Conservation (phyloP, 345 rosid species). For the Syzygium oleosum region DNA sequence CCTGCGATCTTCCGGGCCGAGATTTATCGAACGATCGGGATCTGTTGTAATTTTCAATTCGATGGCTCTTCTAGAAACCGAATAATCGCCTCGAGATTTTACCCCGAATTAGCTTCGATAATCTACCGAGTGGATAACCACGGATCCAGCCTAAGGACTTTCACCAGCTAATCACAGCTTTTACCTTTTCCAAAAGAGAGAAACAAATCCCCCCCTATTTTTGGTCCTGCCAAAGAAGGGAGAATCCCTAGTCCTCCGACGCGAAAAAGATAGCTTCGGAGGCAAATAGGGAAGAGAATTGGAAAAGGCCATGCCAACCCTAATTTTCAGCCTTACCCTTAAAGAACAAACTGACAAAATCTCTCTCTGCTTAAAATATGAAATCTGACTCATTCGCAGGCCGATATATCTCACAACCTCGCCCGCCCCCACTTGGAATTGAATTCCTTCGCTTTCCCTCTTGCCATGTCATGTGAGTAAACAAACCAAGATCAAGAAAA, state of each 20-base stretch:
- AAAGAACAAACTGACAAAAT: constrained; percentile 24
- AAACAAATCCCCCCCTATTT: background rate
- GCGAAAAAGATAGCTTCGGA: background rate
- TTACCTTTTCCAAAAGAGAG: background rate
- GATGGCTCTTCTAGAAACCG: background rate
- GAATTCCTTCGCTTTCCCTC: background rate
- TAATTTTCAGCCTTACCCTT: background rate
- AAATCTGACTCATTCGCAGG: constrained; percentile 36
- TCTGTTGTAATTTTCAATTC: background rate
- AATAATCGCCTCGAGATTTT: background rate
- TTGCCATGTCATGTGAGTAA: background rate
- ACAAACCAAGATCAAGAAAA: background rate
- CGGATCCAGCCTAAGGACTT: background rate
- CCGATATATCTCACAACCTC: background rate
- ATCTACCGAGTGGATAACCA: background rate
- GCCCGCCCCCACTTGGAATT: background rate
- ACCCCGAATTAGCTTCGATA: background rate
- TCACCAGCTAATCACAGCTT: background rate
- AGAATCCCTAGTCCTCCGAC: background rate
- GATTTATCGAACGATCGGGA: background rate
- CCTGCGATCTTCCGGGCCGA: fast-evolving
- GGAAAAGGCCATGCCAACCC: background rate
- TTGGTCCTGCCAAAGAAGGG: background rate
- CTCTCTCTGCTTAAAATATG: background rate
- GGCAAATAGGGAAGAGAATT: background rate